These are phyloP conservation scores for Podila verticillata DNA, from an alignment of 192 early-diverging fungal species.

Conservation along the genomic window DNA sequence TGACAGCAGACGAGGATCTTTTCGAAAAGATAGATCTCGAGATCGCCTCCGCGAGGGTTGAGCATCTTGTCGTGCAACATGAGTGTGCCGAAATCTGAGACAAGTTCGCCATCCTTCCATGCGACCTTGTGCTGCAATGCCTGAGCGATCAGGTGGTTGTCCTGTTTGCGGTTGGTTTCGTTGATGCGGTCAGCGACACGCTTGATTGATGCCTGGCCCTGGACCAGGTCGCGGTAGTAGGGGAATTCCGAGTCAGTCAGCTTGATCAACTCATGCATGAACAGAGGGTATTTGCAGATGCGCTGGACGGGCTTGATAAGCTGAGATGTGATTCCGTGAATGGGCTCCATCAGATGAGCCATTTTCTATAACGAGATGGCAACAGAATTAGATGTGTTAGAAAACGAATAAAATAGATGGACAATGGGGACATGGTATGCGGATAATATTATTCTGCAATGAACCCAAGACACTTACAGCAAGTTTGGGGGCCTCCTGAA, in stretches of 20 bases:
- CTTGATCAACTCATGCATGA: constrained; percentile 79
- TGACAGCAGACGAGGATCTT: constrained; percentile 93
- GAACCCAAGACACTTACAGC: constrained; percentile 50
- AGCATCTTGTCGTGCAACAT: constrained; percentile 88
- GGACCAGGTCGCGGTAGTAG: constrained; percentile 68
- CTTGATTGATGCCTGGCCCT: constrained; percentile 85
- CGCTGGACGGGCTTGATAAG: constrained; percentile 98
- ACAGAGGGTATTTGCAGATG: constrained; percentile 97
- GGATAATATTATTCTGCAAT: too few relatives aligned
- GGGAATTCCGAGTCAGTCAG: constrained; percentile 62
- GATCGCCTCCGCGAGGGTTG: constrained; percentile 83
- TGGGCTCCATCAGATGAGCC: constrained; percentile 80
- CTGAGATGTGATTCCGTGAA: constrained; percentile 87
- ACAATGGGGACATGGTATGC: background rate
- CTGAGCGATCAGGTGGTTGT: constrained; percentile 82
- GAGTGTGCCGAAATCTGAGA: constrained; percentile 81
- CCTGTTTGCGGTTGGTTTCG: constrained; percentile 89
- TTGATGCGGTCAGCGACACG: constrained; percentile 90
- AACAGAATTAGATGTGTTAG: background rate
- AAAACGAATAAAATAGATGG: background rate
- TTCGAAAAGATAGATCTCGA: constrained; percentile 94
- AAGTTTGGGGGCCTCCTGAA: constrained; percentile 71
- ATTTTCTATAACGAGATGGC: constrained; percentile 52
- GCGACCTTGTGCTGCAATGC: constrained; percentile 87
- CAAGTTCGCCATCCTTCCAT: constrained; percentile 90